Percentiles rank a stretch among this genome's conserved stretches.
Evolutionary conservation across 371 early-diverging fungal genomes (phyloP).

Genomic region (Conidiobolus incongruus): DNA sequence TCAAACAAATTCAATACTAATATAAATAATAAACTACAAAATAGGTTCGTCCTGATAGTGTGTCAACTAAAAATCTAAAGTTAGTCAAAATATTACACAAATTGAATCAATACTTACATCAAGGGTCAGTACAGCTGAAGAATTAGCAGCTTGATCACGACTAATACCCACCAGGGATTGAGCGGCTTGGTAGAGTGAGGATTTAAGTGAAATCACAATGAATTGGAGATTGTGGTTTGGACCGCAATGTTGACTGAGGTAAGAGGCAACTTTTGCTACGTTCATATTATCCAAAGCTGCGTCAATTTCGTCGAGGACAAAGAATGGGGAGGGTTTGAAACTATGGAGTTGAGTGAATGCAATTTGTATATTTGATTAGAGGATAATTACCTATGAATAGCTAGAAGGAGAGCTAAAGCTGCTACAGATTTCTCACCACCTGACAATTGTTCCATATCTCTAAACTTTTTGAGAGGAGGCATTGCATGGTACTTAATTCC

Average conservation of each 20-base stretch:
- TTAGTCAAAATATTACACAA: too few relatives aligned
- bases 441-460: slow-evolving; percentile 96
- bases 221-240: slow-evolving; percentile 65
- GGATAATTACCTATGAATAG: slow-evolving; percentile 58
- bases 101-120: too few relatives aligned
- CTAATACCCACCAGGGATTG: slow-evolving; percentile 95
- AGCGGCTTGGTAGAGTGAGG: slow-evolving; percentile 82
- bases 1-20: too few relatives aligned
- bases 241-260: slow-evolving; percentile 41
- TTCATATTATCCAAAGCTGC: slow-evolving; percentile 97
- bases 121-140: slow-evolving; percentile 67
- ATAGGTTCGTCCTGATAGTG: too few relatives aligned
- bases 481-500: slow-evolving; percentile 96
- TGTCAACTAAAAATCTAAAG: too few relatives aligned
- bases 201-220: slow-evolving; percentile 95
- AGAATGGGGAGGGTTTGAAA: slow-evolving; percentile 93
- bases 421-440: slow-evolving; percentile 99
- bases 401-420: slow-evolving; percentile 90
- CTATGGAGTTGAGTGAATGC: slow-evolving; percentile 1
- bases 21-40: too few relatives aligned
- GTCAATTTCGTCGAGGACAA: slow-evolving; percentile 99
- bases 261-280: slow-evolving; percentile 77
- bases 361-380: background rate
- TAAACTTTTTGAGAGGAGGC: slow-evolving; percentile 98
- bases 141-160: slow-evolving; percentile 65